Base-by-base conservation (phyloP, 352 stramenopile species). In the Globisporangium splendens region DNA sequence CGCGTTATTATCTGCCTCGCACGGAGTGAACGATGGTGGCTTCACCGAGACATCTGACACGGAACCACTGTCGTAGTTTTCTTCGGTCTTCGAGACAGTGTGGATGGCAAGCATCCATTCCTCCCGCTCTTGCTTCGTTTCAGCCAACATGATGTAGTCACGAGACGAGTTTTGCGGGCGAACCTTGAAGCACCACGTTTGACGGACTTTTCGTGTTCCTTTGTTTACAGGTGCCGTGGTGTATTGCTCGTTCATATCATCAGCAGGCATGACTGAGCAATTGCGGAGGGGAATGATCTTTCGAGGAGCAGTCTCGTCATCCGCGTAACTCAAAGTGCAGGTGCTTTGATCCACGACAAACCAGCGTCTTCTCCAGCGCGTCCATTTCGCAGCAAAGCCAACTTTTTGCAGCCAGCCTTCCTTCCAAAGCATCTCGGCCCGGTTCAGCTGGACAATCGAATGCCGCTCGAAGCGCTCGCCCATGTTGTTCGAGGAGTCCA, bases 61-160 rank as follows among this genome's bases (percentile, higher is more conserved):
- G 35, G 50, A 62, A 10, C 65, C 57, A 46, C 67, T 65, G 39
- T 83, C 72, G 57, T 63, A 47, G 69, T 28, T 63, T 6, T 66
- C 72, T 11, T 90, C 81, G 31, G 66, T 68, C 62, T 88, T 89
- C 15, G 81, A 74, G 17, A 95, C 83, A 8, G 84, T 87, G 41
- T 86, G 75, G 46, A 95, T 92, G 1, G 85, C 85, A 31, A 91
- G 70, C 86, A 95, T 93, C 86, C 86, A 95, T 59, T 93, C 86
- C 55, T 95, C 86, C n/a, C 86, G 86, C 54, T 92, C 82, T 72
- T 95, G 86, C 66, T 95, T 95, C 1, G 86, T 95, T 47, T 91
- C 82, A 11, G 86, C 83, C 46, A 71, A 81, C 63, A 95, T 91
- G 59, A 92, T 85, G 60, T 92, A 95, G 39, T 93, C 82, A 42